Evolutionary conservation across 352 stramenopile species (phyloP).

Genomic region (Blastocystis sp.): DNA sequence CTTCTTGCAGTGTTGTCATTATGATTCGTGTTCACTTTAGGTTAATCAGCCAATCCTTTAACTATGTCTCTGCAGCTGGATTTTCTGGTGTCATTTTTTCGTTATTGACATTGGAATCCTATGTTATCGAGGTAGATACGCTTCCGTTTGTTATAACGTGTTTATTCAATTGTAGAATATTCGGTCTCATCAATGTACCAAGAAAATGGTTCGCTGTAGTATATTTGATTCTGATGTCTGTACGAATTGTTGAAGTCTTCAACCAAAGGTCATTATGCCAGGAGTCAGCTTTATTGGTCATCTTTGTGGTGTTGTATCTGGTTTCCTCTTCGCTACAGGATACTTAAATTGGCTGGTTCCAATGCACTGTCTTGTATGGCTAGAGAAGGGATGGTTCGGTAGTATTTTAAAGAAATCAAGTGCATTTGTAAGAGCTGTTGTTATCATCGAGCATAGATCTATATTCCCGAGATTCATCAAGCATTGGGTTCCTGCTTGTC

Average conservation of each 20-base stretch:
- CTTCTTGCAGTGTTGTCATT: not conserved
- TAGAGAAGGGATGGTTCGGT: constrained; percentile 20
- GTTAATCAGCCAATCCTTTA: not conserved
- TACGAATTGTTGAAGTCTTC: not conserved
- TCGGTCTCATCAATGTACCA: constrained; percentile 39
- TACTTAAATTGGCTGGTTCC: constrained; percentile 46
- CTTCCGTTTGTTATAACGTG: constrained; percentile 4
- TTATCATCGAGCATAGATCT: not conserved
- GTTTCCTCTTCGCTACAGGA: constrained; percentile 36
- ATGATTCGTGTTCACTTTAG: not conserved
- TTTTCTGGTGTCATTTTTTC: constrained; percentile 65
- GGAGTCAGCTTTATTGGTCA: constrained; percentile 58
- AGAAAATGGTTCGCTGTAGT: constrained; percentile 57
- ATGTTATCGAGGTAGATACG: constrained; percentile 29
- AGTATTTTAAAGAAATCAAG: constrained; percentile 5
- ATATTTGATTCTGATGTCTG: constrained; percentile 63
- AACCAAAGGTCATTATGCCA: constrained; percentile 16
- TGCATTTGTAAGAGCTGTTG: constrained; percentile 20
- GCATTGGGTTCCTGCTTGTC: constrained; percentile 15
- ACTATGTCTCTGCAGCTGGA: not conserved
- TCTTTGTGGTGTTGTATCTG: constrained; percentile 29
- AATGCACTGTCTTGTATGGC: constrained; percentile 24
- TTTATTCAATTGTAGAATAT: not conserved
- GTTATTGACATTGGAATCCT: constrained; percentile 10
- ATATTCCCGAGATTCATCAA: constrained; percentile 44